A percentile compares a stretch with the other conserved stretches of the same genome.
Evolutionary conservation across 2,329 filamentous ascomycete genomes (phyloP).

Genomic region (Thyridium curvatum): DNA sequence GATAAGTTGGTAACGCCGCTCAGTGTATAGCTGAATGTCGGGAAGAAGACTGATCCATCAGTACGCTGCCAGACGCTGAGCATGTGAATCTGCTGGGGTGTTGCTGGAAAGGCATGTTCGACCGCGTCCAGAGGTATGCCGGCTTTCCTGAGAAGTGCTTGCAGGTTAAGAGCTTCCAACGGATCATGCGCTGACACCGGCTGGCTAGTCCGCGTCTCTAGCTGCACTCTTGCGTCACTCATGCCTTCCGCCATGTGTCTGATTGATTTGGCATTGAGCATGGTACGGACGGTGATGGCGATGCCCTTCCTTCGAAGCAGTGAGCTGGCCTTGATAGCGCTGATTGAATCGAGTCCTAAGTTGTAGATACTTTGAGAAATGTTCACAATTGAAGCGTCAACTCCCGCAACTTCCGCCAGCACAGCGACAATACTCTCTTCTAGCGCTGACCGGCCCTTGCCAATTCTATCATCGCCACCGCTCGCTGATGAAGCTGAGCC

Average conservation of each 20-base stretch:
- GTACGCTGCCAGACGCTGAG: slow-evolving; percentile 69
- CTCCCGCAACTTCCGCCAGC: slow-evolving; percentile 52
- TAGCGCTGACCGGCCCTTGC: slow-evolving; percentile 22
- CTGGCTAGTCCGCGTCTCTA: too few species aligned
- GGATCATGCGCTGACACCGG: too few species aligned
- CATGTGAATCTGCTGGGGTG: slow-evolving; percentile 77
- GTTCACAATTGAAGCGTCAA: slow-evolving; percentile 47
- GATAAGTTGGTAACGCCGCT: slow-evolving; percentile 26
- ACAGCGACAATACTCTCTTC: slow-evolving; percentile 36
- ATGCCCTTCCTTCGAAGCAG: slow-evolving; percentile 61
- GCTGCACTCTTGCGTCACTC: neutral
- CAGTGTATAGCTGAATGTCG: slow-evolving; percentile 60
- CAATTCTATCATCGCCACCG: slow-evolving; percentile 1
- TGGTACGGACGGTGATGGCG: slow-evolving; percentile 60
- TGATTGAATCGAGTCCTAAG: slow-evolving; percentile 86
- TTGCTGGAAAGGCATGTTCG: slow-evolving; percentile 58
- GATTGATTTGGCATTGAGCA: slow-evolving; percentile 62
- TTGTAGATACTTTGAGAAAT: slow-evolving; percentile 67
- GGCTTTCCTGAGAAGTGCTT: slow-evolving; percentile 27
- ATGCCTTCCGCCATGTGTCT: slow-evolving; percentile 48
- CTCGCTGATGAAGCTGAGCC: neutral
- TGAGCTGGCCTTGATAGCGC: slow-evolving; percentile 74
- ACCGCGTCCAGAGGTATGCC: slow-evolving; percentile 38
- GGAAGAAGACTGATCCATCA: slow-evolving; percentile 62
- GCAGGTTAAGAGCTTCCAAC: slow-evolving; percentile 26